Evolutionary conservation across 495 filamentous ascomycete genomes (phyloP), one percentile per base, ranked within the genome.

Genomic region (Penicillium desertorum): DNA sequence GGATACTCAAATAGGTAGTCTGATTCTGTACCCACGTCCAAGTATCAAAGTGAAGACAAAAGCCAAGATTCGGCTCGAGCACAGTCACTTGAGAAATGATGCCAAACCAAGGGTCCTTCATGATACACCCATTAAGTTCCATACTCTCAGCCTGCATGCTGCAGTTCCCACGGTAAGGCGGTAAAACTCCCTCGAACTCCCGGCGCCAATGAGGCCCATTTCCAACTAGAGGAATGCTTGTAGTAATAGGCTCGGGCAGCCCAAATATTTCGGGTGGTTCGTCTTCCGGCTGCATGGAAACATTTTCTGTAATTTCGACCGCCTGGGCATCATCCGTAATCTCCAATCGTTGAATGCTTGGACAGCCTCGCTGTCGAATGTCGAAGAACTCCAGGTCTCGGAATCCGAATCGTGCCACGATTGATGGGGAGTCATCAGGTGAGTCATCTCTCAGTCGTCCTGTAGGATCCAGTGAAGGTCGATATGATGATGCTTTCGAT

Each of bases 331-430:
- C 67, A 12, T 71, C 67, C 57, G 86, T 83, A 22, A 89, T 69
- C 4, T 75, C 76, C 12, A 89, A 60, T 27, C 71, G 73, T 19
- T 83, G 74, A 0, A 89, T 71, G 4, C 62, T 65, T 0, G 85
- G 85, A 22, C 70, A 75, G 0, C 79, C 74, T 22, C 81, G 69
- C 67, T 88, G 86, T 36, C 82, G 73, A n/a, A 88, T 65, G 14
- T 71, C 76, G 51, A 83, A 80, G 65, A 82, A 82, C 7, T 76
- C 80, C 0, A 89, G 74, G 32, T 83, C 81, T 17, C 71, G 71
- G 63, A 79, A 83, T 1, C 76, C 79, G 61, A 87, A 82, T 1
- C 78, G 76, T 20, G 78, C 68, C 59, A 87, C 71, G n/a, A 86
- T 78, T 16, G 59, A 69, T 0, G 85, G 84, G 0, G 78, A 75